Conservation (phyloP, 1,139 yeast species). For the Zygoascus hellenicus region DNA sequence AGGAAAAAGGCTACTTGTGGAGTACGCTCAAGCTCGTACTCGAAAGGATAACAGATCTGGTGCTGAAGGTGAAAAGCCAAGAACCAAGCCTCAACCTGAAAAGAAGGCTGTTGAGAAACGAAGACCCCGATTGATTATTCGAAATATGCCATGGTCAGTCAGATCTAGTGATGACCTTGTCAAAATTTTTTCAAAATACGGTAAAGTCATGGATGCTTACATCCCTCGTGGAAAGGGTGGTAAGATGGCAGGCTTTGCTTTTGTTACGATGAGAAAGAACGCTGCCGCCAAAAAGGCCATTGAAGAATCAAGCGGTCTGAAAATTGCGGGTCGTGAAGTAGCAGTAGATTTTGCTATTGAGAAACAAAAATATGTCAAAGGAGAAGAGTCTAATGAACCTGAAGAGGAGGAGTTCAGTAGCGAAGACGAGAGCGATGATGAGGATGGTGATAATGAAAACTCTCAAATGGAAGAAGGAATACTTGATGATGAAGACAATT, state of each 20-base stretch:
- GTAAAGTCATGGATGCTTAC: conserved; percentile 82
- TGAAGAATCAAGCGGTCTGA: conserved; percentile 62
- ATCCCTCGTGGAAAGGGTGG: conserved; percentile 89
- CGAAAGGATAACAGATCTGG: conserved; percentile 42
- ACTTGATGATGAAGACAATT: conserved; percentile 25
- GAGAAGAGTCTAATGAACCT: conserved; percentile 32
- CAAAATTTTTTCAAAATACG: conserved; percentile 67
- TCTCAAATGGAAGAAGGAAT: conserved; percentile 30
- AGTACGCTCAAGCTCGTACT: conserved; percentile 87
- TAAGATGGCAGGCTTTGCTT: conserved; percentile 90
- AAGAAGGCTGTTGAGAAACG: conserved; percentile 43
- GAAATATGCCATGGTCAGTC: conserved; percentile 96
- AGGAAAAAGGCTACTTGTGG: conserved; percentile 65
- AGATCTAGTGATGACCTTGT: conserved; percentile 68
- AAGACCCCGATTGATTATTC: conserved; percentile 75
- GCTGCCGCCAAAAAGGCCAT: conserved; percentile 78
- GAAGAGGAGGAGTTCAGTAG: conserved; percentile 35
- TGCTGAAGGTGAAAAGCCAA: conserved; percentile 22
- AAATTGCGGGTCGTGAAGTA: conserved; percentile 85
- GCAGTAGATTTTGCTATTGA: conserved; percentile 93
- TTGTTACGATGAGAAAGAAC: conserved; percentile 81
- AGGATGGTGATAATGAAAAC: conserved; percentile 29
- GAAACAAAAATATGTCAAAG: conserved; percentile 48
- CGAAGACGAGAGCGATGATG: conserved; percentile 35
- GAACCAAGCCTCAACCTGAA: conserved; percentile 16